Conservation (phyloP, 306 rosid genomes). For the Ormosia semicastrata region DNA sequence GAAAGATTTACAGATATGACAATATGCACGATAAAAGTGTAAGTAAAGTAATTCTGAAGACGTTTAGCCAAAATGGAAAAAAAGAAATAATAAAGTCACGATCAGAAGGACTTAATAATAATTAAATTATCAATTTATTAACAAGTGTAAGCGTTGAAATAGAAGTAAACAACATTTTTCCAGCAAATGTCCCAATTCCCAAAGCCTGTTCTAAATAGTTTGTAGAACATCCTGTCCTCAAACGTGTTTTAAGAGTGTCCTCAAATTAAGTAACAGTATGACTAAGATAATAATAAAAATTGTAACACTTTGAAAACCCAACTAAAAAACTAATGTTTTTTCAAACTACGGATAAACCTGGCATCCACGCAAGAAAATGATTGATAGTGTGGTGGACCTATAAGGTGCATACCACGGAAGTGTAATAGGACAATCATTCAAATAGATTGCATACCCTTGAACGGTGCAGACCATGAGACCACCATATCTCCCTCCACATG, state of each 20-base stretch:
- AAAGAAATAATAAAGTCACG: neutral
- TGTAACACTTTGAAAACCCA: slow-evolving; percentile 7
- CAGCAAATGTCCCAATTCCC: slow-evolving; percentile 8
- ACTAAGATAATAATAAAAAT: slow-evolving; percentile 3
- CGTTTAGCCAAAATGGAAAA: neutral
- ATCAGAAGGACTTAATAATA: neutral
- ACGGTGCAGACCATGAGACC: neutral
- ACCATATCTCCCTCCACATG: slow-evolving; percentile 23
- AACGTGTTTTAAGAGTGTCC: slow-evolving; percentile 22
- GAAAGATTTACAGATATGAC: neutral
- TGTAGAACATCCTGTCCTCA: neutral
- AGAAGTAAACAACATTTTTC: neutral
- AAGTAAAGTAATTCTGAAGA: neutral
- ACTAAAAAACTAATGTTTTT: neutral
- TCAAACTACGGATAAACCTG: neutral
- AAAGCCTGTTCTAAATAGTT: neutral
- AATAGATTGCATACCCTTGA: neutral
- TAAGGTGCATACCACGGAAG: neutral
- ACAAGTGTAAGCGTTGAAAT: neutral
- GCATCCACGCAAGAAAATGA: slow-evolving; percentile 29
- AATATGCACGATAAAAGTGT: neutral
- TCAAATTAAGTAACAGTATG: slow-evolving; percentile 12
- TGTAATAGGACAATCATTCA: neutral
- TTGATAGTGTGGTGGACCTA: slow-evolving; percentile 7
- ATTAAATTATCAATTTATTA: neutral